Base-by-base conservation (phyloP, 2,329 filamentous ascomycete genomes). In the Nigrograna mackinnonii region DNA sequence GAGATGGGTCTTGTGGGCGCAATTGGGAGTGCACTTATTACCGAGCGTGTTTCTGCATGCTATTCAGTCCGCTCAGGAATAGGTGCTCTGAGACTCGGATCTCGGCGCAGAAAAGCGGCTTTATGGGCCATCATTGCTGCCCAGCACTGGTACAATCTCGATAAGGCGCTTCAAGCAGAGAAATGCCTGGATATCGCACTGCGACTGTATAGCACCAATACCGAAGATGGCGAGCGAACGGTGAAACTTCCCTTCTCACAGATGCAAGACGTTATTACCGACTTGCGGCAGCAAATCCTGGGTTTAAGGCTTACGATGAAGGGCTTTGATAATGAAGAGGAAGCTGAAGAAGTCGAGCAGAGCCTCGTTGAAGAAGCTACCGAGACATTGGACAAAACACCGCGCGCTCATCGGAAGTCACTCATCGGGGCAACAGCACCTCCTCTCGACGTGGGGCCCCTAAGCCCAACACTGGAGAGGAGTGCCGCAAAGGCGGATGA, bases 111-210 rank as follows among this genome's bases (percentile, higher is more conserved):
- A 36, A 99, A 96, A 73, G 88, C 91, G 2, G 94, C 89, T 0
- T 80, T 95, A 50, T 99, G 91, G 91, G 87, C 85, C 52, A 79
- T 94, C 17, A 78, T 96, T 28, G 87, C 89, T 2, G 85, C 91
- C 1, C 87, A 96, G 57, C 80, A 84, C 2, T 99, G 94, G 94
- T 76, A 92, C 41, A 79, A 80, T 37, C 80, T 91, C 49, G 83
- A 80, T 22, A 91, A 92, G 60, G 83, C 84, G 39, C 81, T 87
- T 12, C 87, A 95, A 60, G 88, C 91, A 1, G 87, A 89, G 52
- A 79, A 82, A 44, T 89, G 88, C 50, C 78, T 97, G 1, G 83
- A 87, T 36, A 83, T 87, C 51, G 89, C 89, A 0, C 68, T 77
- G 35, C 65, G 69, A 9, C 64, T 83, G 1, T 84, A 84, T 53